Conservation (phyloP, 2,329 filamentous ascomycete species). For the Penicillium sclerotiorum region DNA sequence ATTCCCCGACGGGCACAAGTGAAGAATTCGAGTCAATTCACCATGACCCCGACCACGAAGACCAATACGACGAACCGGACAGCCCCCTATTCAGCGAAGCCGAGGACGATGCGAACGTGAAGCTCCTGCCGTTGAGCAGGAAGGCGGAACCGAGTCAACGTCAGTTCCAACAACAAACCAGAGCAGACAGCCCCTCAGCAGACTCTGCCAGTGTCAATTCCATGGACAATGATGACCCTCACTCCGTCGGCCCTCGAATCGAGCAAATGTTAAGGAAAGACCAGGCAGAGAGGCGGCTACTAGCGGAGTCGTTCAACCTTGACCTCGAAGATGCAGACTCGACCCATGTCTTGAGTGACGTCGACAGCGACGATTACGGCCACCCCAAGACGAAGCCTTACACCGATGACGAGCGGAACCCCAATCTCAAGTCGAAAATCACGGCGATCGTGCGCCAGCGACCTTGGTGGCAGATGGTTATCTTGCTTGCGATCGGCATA, state of each 20-base stretch:
- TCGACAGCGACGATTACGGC: constrained; percentile 24
- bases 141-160: background rate
- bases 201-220: background rate
- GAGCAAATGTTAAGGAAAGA: constrained; percentile 18
- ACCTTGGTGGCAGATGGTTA: constrained; percentile 23
- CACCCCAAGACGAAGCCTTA: constrained; percentile 11
- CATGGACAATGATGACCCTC: constrained; percentile 12
- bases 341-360: constrained; percentile 15
- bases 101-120: constrained; percentile 17
- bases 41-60: background rate
- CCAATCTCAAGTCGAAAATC: background rate
- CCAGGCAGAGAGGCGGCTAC: constrained; percentile 1
- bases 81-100: background rate
- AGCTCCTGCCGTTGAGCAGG: constrained; percentile 15
- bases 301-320: constrained; percentile 21
- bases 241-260: constrained; percentile 19
- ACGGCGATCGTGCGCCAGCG: constrained; percentile 11
- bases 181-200: background rate
- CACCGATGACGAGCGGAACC: background rate
- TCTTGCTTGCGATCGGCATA: constrained; percentile 12
- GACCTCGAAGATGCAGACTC: constrained; percentile 23
- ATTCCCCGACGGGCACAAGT: background rate
- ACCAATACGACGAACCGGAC: background rate
- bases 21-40: background rate
- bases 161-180: background rate